Percentiles rank a stretch among this genome's conserved stretches.
These are phyloP conservation scores for Cercospora brassicicola DNA, from an alignment of 2,329 filamentous ascomycete genomes.

Conservation along the genomic window DNA sequence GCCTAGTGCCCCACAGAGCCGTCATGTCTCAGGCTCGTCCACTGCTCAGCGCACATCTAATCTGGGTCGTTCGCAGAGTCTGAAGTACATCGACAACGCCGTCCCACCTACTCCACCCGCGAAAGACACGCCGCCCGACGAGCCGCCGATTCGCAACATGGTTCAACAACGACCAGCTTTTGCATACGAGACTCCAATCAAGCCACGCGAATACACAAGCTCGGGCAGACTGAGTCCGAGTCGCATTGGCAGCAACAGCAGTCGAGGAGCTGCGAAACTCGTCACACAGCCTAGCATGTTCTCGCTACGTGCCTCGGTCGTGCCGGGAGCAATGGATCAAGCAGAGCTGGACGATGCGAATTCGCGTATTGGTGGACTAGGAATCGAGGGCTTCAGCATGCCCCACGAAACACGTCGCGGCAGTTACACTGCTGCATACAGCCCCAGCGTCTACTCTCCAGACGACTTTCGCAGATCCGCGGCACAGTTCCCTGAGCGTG, in stretches of 20 bases:
- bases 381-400: slow-evolving; percentile 35
- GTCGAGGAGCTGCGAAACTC: slow-evolving; percentile 27
- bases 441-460: slow-evolving; percentile 36
- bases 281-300: slow-evolving; percentile 36
- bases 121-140: slow-evolving; percentile 47
- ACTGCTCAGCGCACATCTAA: slow-evolving; percentile 9
- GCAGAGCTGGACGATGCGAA: slow-evolving; percentile 33
- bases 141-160: slow-evolving; percentile 20
- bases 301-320: slow-evolving; percentile 35
- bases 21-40: slow-evolving; percentile 9
- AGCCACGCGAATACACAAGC: slow-evolving; percentile 21
- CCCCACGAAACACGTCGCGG: slow-evolving; percentile 29
- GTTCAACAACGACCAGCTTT: slow-evolving; percentile 11
- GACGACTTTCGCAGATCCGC: slow-evolving; percentile 11
- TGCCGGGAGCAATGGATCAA: slow-evolving; percentile 29
- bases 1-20: slow-evolving; percentile 17
- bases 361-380: slow-evolving; percentile 31
- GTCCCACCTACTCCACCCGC: slow-evolving; percentile 46
- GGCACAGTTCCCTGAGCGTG: slow-evolving; percentile 7
- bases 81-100: slow-evolving; percentile 34
- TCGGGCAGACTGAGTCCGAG: slow-evolving; percentile 28
- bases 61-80: slow-evolving; percentile 31
- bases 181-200: slow-evolving; percentile 21
- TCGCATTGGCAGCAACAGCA: slow-evolving; percentile 31
- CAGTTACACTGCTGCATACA: slow-evolving; percentile 25